These are phyloP conservation scores for Crithidia acanthocephali DNA, from an alignment of 208 protist species.

Conservation along the genomic window DNA sequence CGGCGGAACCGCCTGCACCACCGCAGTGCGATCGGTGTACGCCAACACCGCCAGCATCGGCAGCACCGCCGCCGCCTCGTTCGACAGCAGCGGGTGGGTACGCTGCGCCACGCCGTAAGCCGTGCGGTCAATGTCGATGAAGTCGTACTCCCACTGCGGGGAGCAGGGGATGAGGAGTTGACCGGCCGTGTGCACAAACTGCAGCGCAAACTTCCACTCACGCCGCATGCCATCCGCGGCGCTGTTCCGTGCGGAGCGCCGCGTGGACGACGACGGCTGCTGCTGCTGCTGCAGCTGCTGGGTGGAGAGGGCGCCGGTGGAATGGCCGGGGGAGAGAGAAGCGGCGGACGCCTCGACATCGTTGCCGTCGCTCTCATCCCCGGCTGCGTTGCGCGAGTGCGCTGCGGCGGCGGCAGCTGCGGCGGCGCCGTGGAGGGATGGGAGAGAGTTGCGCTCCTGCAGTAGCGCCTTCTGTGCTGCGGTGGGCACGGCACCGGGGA, in stretches of 20 bases:
- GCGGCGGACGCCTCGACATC: neutral
- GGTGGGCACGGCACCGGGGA: conserved; percentile 19
- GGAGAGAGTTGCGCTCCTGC: conserved; percentile 17
- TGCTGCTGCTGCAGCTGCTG: conserved; percentile 5
- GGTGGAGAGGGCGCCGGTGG: neutral
- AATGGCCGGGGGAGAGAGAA: neutral
- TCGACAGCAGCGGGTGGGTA: neutral
- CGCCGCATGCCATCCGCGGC: conserved; percentile 76
- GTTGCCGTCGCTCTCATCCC: neutral
- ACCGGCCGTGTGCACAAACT: conserved; percentile 69
- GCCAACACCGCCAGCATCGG: conserved; percentile 46
- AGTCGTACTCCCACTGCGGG: conserved; percentile 80
- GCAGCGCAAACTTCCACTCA: conserved; percentile 88
- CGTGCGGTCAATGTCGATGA: conserved; percentile 77
- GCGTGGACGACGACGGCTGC: neutral
- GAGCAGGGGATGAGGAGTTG: conserved; percentile 70
- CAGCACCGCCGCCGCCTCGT: conserved; percentile 7
- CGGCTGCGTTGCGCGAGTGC: neutral
- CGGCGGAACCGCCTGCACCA: conserved; percentile 23
- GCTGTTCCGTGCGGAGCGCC: conserved; percentile 7
- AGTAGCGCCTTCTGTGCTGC: conserved; percentile 23
- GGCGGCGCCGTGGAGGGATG: neutral
- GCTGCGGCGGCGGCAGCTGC: conserved; percentile 3
- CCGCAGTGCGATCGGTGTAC: conserved; percentile 69
- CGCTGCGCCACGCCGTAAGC: conserved; percentile 29